These are phyloP conservation scores for Zasmidium citrigriseum DNA, from an alignment of 2,329 filamentous ascomycete species.

Conservation along the genomic window DNA sequence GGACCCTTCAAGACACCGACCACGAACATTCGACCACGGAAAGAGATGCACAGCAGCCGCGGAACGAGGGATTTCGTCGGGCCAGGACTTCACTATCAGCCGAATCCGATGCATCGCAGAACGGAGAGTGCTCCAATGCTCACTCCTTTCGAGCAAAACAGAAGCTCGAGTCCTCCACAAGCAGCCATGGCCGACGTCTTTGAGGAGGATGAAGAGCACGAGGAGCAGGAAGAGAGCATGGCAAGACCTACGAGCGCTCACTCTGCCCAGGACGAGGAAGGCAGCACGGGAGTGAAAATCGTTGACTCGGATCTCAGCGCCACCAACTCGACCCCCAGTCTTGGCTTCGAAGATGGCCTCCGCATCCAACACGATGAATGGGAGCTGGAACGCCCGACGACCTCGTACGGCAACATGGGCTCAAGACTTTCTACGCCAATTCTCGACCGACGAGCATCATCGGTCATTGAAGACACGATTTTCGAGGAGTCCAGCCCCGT, in stretches of 20 bases:
- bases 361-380: slow-evolving; percentile 23
- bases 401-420: slow-evolving; percentile 18
- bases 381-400: slow-evolving; percentile 25
- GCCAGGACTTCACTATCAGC: slow-evolving; percentile 66
- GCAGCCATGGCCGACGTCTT: slow-evolving; percentile 85
- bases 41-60: slow-evolving; percentile 75
- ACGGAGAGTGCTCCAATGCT: slow-evolving; percentile 77
- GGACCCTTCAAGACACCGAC: slow-evolving; percentile 87
- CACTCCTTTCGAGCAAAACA: slow-evolving; percentile 65
- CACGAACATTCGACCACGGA: slow-evolving; percentile 63
- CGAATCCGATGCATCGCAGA: slow-evolving; percentile 34
- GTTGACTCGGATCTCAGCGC: slow-evolving; percentile 29
- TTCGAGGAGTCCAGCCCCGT: slow-evolving; percentile 39
- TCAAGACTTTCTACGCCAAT: slow-evolving; percentile 26
- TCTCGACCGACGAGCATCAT: slow-evolving; percentile 31
- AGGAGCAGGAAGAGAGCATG: slow-evolving; percentile 37
- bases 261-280: slow-evolving; percentile 19
- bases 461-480: slow-evolving; percentile 37
- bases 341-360: slow-evolving; percentile 23
- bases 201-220: slow-evolving; percentile 76
- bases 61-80: slow-evolving; percentile 68
- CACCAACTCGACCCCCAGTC: slow-evolving; percentile 1
- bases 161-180: slow-evolving; percentile 36
- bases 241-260: slow-evolving; percentile 15
- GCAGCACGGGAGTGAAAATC: slow-evolving; percentile 30